Evolutionary conservation across 2,329 filamentous ascomycete genomes (phyloP).

Genomic region (Talaromyces sp.): DNA sequence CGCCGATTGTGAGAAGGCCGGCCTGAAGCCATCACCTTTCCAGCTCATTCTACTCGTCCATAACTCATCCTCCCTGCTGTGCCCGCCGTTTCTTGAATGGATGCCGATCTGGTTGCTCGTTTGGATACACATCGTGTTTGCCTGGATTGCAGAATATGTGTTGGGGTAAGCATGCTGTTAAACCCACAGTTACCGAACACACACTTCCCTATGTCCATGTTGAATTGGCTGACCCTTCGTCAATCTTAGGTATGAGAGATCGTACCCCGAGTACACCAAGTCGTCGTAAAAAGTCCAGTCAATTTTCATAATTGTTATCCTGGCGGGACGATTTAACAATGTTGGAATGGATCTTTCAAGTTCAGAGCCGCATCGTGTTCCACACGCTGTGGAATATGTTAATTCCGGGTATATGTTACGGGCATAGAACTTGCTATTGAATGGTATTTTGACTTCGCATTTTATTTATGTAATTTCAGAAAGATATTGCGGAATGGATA

Average conservation of each 20-base stretch:
- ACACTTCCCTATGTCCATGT: not conserved
- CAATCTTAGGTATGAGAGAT: not conserved
- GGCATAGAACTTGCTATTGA: too few species aligned
- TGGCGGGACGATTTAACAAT: too few species aligned
- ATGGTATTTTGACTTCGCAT: too few species aligned
- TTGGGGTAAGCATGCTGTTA: not conserved
- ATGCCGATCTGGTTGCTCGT: not conserved
- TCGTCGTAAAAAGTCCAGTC: too few species aligned
- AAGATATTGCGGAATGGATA: too few species aligned
- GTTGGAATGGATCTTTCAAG: too few species aligned
- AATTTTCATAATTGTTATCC: too few species aligned
- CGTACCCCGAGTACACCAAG: not conserved
- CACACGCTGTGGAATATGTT: too few species aligned
- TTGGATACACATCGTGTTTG: not conserved
- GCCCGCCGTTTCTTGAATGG: not conserved
- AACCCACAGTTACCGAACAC: too few species aligned
- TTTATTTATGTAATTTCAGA: too few species aligned
- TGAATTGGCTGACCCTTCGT: not conserved
- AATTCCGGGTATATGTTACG: too few species aligned
- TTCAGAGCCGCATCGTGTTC: too few species aligned
- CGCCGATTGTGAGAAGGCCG: not conserved
- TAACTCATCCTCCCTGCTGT: not conserved
- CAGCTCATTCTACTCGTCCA: not conserved
- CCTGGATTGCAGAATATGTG: not conserved
- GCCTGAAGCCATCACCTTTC: not conserved